These are phyloP conservation scores for Acacia confusa DNA, from an alignment of 306 rosid species.

Conservation along the genomic window DNA sequence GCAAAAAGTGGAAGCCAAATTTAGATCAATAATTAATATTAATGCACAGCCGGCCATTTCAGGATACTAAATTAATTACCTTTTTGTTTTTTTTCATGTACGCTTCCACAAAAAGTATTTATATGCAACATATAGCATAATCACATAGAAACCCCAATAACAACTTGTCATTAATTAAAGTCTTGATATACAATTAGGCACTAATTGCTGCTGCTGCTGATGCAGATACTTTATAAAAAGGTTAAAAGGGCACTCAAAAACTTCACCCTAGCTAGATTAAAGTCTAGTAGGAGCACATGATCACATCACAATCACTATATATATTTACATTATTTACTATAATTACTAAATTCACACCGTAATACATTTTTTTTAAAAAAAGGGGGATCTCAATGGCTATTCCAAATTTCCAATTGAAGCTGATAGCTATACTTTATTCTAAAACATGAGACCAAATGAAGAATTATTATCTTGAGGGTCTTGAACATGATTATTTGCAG, in stretches of 20 bases:
- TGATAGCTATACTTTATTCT: conserved; percentile 12
- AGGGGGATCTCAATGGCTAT: not conserved
- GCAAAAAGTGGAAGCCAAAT: not conserved
- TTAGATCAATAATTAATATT: not conserved
- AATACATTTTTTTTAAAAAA: not conserved
- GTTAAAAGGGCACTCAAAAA: conserved; percentile 36
- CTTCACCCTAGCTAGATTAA: conserved; percentile 33
- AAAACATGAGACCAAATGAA: conserved; percentile 27
- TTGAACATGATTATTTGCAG: conserved; percentile 54
- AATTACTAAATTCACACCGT: conserved; percentile 23
- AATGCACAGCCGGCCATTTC: conserved; percentile 14
- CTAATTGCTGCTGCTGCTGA: conserved; percentile 30
- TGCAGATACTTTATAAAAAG: conserved; percentile 27
- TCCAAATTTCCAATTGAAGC: not conserved
- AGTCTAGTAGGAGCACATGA: conserved; percentile 38
- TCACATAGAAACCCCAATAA: conserved; percentile 11
- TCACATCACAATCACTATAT: conserved; percentile 37
- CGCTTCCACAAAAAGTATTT: not conserved
- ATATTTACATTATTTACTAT: conserved; percentile 30
- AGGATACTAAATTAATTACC: not conserved
- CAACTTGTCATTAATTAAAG: conserved; percentile 13
- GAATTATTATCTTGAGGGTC: conserved; percentile 20
- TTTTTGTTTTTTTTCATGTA: not conserved
- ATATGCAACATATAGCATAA: not conserved
- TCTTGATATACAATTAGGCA: conserved; percentile 1